phyloP scores from a whole-genome alignment of 352 stramenopile species.

The Globisporangium yorkense region DNA sequence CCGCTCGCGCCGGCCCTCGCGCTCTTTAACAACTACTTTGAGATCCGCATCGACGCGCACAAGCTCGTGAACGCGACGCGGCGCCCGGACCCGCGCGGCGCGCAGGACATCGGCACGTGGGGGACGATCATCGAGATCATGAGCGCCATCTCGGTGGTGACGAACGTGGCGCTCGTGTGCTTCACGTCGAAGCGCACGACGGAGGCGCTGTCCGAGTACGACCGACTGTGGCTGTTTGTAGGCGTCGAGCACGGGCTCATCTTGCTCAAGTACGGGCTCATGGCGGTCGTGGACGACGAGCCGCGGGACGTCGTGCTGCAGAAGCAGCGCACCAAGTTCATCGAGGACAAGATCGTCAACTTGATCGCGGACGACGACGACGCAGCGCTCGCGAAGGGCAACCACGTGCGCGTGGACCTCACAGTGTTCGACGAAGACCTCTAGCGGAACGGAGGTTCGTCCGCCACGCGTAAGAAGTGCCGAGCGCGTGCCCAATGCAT shows the following conservation, averaged over 20 bases:
- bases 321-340: constrained; percentile 63
- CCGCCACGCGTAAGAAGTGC: no score
- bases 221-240: constrained; percentile 60
- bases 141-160: constrained; percentile 84
- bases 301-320: constrained; percentile 60
- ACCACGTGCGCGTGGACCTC: constrained; percentile 75
- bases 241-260: constrained; percentile 59
- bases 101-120: constrained; percentile 91
- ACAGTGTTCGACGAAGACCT: constrained; percentile 75
- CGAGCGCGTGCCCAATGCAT: no score
- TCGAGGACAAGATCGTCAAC: constrained; percentile 72
- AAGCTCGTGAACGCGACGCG: constrained; percentile 77
- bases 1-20: constrained; percentile 87
- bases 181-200: constrained; percentile 83
- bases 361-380: constrained; percentile 72
- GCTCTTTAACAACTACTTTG: constrained; percentile 90
- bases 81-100: constrained; percentile 63
- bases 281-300: constrained; percentile 65
- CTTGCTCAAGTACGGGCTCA: constrained; percentile 63
- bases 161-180: constrained; percentile 91
- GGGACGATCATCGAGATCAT: constrained; percentile 88
- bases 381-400: constrained; percentile 54
- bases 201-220: constrained; percentile 28
- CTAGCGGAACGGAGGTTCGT: constrained; percentile 8
- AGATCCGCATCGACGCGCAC: constrained; percentile 87